Evolutionary conservation across 108 stramenopile species (phyloP).

Genomic region (Cyclostephanos invisitatus): DNA sequence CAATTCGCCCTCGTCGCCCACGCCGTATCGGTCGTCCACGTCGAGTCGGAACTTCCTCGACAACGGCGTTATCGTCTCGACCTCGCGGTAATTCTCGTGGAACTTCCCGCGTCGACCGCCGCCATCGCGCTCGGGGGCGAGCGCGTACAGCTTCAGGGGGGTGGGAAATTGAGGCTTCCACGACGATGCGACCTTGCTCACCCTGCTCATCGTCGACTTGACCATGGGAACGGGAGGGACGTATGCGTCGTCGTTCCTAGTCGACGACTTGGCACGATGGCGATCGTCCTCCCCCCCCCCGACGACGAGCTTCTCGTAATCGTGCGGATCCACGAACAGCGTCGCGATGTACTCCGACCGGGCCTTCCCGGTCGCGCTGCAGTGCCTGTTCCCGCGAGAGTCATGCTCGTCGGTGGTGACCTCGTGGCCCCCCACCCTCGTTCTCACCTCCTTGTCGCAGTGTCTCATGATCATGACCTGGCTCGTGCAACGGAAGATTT

Average conservation of each 20-base stretch:
- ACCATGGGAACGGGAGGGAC: slow-evolving; percentile 17
- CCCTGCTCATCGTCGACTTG: background rate
- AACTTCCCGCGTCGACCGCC: slow-evolving; percentile 4
- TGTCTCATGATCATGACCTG: slow-evolving; percentile 46
- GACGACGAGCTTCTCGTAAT: slow-evolving; percentile 11
- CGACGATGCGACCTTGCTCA: background rate
- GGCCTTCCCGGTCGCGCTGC: slow-evolving; percentile 29
- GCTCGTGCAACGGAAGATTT: slow-evolving; percentile 24
- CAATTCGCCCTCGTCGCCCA: slow-evolving; percentile 38
- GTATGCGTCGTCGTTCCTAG: background rate
- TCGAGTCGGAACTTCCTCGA: slow-evolving; percentile 36
- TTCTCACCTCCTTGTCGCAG: slow-evolving; percentile 37
- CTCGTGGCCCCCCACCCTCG: slow-evolving; percentile 7
- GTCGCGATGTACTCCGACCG: slow-evolving; percentile 41
- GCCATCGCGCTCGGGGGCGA: slow-evolving; percentile 24
- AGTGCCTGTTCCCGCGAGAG: slow-evolving; percentile 36
- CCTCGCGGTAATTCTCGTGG: slow-evolving; percentile 42
- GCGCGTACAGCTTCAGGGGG: slow-evolving; percentile 39
- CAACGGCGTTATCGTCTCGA: slow-evolving; percentile 37
- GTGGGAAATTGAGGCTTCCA: slow-evolving; percentile 38
- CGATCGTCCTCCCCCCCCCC: background rate
- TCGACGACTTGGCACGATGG: no score
- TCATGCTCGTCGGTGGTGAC: slow-evolving; percentile 20
- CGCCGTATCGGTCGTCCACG: slow-evolving; percentile 41
- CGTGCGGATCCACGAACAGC: slow-evolving; percentile 34